Base-by-base conservation (phyloP, 129 eudicot species). In the Helianthus tuberosus region DNA sequence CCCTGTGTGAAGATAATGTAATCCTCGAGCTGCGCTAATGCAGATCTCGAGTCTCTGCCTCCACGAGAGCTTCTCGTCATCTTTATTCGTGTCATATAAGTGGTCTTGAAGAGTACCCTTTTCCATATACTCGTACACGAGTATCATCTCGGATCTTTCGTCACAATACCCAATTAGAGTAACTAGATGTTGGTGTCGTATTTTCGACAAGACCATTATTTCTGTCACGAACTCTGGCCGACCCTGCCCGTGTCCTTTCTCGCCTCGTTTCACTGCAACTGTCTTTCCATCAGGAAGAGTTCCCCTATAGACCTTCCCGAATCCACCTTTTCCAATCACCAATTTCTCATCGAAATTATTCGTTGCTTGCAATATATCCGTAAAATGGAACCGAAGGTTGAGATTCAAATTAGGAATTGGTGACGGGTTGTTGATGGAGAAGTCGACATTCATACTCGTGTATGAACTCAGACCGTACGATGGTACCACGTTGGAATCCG, bases 221-320 rank as follows among this genome's bases (percentile, higher is more conserved):
- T 90, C 96, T 0, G 87, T 88, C 50, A 83, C 86, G 63, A 90
- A 90, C 32, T 87, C 93, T 1, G 81, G 72, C 0, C 84, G 68
- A 29, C 95, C 96, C 9, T 88, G 95, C 3, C 86, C 85, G 5
- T 80, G 84, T 1, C 88, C 88, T 0, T 82, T 72, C n/a, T 79
- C 76, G 11, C 86, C 80, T 20, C 91, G 60, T 74, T 91, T 91
- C 2, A 91, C 81, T 10, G 97, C 97, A 8, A 91, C 89, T 51
- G 54, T 78, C 7, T n/a, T 35, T 3, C 94, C 97, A 12, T 68
- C 64, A 4, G 39, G 53, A 16, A 90, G 80, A 13, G 69, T 76
- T 13, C 91, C 96, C 70, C 63, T 85, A 44, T 85, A 88, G 5
- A 90, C 96, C 75, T 79, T 85, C 67, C 96, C 96, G 10, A 90